Evolutionary conservation across 73 alveolate species (phyloP), one percentile per base, ranked within the genome.

Genomic region (Tetrahymena malaccensis): DNA sequence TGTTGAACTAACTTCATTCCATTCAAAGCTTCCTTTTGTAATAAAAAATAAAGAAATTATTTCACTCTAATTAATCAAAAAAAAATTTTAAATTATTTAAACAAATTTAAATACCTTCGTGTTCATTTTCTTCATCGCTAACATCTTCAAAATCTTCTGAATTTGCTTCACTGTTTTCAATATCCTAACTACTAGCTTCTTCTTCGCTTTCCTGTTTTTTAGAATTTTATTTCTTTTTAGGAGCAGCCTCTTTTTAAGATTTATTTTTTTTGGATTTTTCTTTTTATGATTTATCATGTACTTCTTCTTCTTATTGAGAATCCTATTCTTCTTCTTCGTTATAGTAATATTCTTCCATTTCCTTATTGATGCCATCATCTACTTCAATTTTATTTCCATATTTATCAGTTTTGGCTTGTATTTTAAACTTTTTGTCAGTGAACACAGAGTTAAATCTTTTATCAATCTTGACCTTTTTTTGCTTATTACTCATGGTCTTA

Each of bases 381-480:
- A 95, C 93, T 17, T 97, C 96, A 94, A 94, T 96, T 50, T 94
- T 94, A 50, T 96, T 98, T n/a, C 99, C 99, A 96, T 98, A 98
- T 94, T 97, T 97, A 96, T 98, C 99, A 19, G 98, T 97, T 94
- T 96, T 97, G 44, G 98, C 96, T 35, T 97, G 94, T 15, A 98
- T 96, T 94, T 97, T 96, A 93, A 98, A 98, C 96, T 98, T 98
- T 95, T 98, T 97, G 85, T 97, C 96, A 43, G 96, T 97, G 96
- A 98, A 95, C 96, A 96, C 97, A 55, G 96, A 96, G 94, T 98
- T 97, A 96, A 98, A 98, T 96, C 99, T 97, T 50, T 97, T 96
- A 70, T 70, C 89, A n/a, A 70, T 70, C 89, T 70, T 70, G 11
- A 70, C 89, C 37, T 70, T 70, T 31, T 70, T 70, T 70, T 70